Base-by-base conservation (phyloP, 1,284 basidiomycete species). In the Anthracocystis panici-leucophaei region DNA sequence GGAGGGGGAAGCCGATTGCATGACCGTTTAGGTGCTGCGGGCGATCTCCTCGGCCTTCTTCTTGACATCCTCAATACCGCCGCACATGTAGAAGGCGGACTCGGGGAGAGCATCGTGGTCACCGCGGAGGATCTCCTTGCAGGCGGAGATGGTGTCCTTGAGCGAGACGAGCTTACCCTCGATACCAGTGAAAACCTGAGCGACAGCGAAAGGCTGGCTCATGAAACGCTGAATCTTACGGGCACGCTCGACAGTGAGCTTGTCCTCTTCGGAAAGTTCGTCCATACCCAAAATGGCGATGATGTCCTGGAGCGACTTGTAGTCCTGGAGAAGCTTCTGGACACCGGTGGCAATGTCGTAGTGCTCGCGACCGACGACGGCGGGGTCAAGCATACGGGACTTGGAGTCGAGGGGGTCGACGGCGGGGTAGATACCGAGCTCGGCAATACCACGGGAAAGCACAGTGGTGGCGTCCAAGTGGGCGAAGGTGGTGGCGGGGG, bases 391-490 rank as follows among this genome's bases (percentile, higher is more conserved):
- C 95, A 98, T 98, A 88, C 96, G 94, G 14, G 95, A 97, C 89
- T 98, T 97, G 79, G 96, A 98, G 89, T 98, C 96, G 73, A 99
- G 91, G 78, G 96, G 96, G 88, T 98, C 96, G 87, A 99, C 96
- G 81, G 96, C 96, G 77, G 96, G 96, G 90, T 98, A 99, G 88
- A 99, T 98, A 93, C 96, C 96, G 79, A 98, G 91, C 89, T 98
- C 96, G 86, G 96, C 95, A 88, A 99, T 98, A 88, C 92, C 91
- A 91, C 96, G 96, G 75, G 96, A 97, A 88, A 98, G 90, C 86
- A 97, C 95, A 85, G 96, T 98, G 82, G 96, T 98, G 83, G 96
- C 96, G 87, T 99, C 96, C 92, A 99, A 93, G 88, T 98, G 96
- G 87, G 96, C 96, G 88, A 98, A 98, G 85, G 96, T 98, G 78